Conservation (phyloP, 2,329 filamentous ascomycete genomes). For the Pseudogymnoascus sp. region DNA sequence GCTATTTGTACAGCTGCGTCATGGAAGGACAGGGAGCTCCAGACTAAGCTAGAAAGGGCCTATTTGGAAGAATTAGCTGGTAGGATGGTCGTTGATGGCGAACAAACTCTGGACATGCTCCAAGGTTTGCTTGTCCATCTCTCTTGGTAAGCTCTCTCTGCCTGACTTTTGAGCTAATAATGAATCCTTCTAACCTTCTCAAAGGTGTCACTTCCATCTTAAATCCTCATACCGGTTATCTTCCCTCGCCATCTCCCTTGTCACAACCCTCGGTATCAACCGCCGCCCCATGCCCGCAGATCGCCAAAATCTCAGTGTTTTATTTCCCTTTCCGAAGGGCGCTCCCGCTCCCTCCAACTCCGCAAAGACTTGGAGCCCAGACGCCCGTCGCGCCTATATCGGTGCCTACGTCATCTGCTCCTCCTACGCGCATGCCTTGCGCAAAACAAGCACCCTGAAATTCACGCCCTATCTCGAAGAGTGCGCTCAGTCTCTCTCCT, state of each 20-base stretch:
- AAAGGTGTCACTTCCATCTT: conserved; percentile 13
- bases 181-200: not conserved
- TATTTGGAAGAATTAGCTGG: conserved; percentile 5
- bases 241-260: conserved; percentile 9
- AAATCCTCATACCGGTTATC: conserved; percentile 11
- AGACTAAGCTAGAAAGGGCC: not conserved
- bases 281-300: not conserved
- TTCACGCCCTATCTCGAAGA: conserved; percentile 9
- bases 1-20: not conserved
- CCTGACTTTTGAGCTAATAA: not conserved
- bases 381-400: conserved; percentile 12
- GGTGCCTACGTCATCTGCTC: conserved; percentile 11
- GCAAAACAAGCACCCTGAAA: conserved; percentile 5
- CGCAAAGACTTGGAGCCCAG: conserved; percentile 5
- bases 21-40: conserved; percentile 9
- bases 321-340: conserved; percentile 6
- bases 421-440: conserved; percentile 6
- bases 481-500: conserved; percentile 10
- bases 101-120: conserved; percentile 12
- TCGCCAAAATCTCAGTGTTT: not conserved
- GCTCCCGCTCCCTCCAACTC: not conserved
- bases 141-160: conserved; percentile 2
- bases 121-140: conserved; percentile 11
- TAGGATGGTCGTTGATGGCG: conserved; percentile 12
- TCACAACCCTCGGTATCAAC: conserved; percentile 9